Evolutionary conservation across 192 early-diverging fungal species (phyloP).

Genomic region (Gorgonomyces haynaldii): DNA sequence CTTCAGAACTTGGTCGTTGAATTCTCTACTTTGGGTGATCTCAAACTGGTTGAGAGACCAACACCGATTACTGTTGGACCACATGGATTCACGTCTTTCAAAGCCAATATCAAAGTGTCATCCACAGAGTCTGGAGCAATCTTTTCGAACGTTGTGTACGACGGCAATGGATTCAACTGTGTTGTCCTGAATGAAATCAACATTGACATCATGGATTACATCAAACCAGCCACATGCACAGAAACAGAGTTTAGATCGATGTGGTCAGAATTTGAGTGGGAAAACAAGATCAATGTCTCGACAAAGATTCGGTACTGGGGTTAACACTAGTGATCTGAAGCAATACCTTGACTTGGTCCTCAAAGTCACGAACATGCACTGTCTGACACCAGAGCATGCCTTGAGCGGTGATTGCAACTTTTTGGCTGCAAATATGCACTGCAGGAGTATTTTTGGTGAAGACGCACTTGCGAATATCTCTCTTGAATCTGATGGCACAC

Average conservation of each 20-base stretch:
- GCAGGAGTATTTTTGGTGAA: conserved; percentile 92
- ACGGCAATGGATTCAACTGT: conserved; percentile 84
- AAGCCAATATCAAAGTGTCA: conserved; percentile 96
- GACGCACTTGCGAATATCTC: conserved; percentile 97
- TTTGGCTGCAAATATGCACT: conserved; percentile 95
- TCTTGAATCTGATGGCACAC: conserved; percentile 60
- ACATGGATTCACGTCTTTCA: conserved; percentile 86
- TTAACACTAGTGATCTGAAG: conserved; percentile 59
- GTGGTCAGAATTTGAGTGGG: conserved; percentile 99
- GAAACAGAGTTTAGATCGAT: conserved; percentile 90
- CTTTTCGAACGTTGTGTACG: conserved; percentile 98
- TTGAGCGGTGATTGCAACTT: conserved; percentile 93
- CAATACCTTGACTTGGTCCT: conserved; percentile 86
- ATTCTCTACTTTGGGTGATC: conserved; percentile 94
- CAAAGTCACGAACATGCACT: conserved; percentile 96
- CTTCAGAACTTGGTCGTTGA: conserved; percentile 96
- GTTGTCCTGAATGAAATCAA: conserved; percentile 96
- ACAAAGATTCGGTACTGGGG: conserved; percentile 69
- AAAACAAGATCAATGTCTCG: conserved; percentile 98
- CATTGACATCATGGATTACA: conserved; percentile 99
- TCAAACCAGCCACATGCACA: conserved; percentile 80
- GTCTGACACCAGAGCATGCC: conserved; percentile 86
- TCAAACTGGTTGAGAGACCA: conserved; percentile 94
- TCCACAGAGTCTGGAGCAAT: conserved; percentile 97
- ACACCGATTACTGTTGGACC: conserved; percentile 73